Evolutionary conservation across 495 filamentous ascomycete genomes (phyloP), one percentile per base, ranked within the genome.

Genomic region (Lindgomyces ingoldianus): DNA sequence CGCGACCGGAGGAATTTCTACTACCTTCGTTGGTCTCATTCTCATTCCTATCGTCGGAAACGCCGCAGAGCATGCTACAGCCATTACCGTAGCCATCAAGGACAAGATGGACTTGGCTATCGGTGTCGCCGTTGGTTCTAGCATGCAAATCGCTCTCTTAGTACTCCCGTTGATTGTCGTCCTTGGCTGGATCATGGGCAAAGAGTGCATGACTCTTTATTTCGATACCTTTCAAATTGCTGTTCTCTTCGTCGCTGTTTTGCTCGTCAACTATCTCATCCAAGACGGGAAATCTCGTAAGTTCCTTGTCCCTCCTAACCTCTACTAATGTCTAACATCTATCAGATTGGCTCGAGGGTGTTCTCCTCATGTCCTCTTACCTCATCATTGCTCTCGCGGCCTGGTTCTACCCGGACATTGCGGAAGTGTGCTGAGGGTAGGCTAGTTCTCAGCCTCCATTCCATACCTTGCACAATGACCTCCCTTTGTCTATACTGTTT

Each of bases 51-150:
- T 98, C 72, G 93, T 98, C 41, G 94, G 94, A 53, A 98, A 98
- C 70, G 94, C 94, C 1, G 94, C 94, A 3, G 94, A 98, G 77
- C 94, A 98, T 75, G 93, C 95, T 44, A 97, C 94, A 10, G 94
- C 94, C 12, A 87, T 93, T 33, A 89, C 96, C 19, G 93, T 97
- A 46, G 90, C 94, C 0, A 83, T 87, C 70, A 96, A 95, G 77
- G 83, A 96, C 75, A 98, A 98, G 82, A 98, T 97, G 94, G 91
- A 97, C 70, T 82, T 98, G n/a, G 91, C 93, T 12, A 91, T 98
- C 75, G 90, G 91, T 21, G 93, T 97, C 27, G 94, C 93, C 10
- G 91, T 98, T 64, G 93, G 93, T 25, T 92, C 88, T 68, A 92
- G 90, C 73, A 87, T 98, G 80, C 93, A 98, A 76, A 97, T 98